A percentile compares a stretch with the other conserved stretches of the same genome.
Evolutionary conservation across 2,329 filamentous ascomycete species (phyloP).

Genomic region (Zopfia rhizophila): DNA sequence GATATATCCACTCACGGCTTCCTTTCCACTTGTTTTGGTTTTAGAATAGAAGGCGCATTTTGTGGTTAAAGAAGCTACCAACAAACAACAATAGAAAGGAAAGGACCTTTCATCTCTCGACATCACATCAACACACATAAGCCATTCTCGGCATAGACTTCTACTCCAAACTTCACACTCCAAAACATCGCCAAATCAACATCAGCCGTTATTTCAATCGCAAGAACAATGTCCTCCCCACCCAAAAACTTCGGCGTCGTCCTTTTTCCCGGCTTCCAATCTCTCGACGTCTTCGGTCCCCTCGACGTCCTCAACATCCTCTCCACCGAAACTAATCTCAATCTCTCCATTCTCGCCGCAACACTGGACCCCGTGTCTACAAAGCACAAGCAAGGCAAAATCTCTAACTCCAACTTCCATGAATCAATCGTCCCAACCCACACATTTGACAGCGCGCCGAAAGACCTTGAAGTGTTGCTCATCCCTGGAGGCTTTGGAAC

Average conservation of each 20-base stretch:
- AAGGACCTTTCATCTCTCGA: too few species aligned
- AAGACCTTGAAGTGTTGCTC: conserved; percentile 69
- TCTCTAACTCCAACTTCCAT: conserved; percentile 38
- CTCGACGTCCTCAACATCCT: conserved; percentile 58
- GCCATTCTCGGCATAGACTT: too few species aligned
- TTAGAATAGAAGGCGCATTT: too few species aligned
- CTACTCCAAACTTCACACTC: too few species aligned
- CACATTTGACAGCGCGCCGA: conserved; percentile 64
- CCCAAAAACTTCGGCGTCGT: conserved; percentile 45
- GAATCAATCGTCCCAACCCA: conserved; percentile 61
- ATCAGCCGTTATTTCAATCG: too few species aligned
- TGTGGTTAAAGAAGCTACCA: too few species aligned
- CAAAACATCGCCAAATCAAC: too few species aligned
- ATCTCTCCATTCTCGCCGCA: conserved; percentile 46
- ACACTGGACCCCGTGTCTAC: conserved; percentile 49
- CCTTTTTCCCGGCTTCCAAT: conserved; percentile 52
- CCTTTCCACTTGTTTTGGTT: too few species aligned
- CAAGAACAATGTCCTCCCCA: too few species aligned
- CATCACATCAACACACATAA: too few species aligned
- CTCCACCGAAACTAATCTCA: conserved; percentile 35
- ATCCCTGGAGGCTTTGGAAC: conserved; percentile 71
- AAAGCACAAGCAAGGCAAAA: conserved; percentile 16
- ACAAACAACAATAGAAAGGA: too few species aligned
- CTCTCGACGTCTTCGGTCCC: conserved; percentile 55
- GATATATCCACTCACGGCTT: too few species aligned